Percentiles rank a stretch among this genome's conserved stretches.
Conservation (phyloP, 164 flowering plant genomes). For the Vitis rotundifolia region DNA sequence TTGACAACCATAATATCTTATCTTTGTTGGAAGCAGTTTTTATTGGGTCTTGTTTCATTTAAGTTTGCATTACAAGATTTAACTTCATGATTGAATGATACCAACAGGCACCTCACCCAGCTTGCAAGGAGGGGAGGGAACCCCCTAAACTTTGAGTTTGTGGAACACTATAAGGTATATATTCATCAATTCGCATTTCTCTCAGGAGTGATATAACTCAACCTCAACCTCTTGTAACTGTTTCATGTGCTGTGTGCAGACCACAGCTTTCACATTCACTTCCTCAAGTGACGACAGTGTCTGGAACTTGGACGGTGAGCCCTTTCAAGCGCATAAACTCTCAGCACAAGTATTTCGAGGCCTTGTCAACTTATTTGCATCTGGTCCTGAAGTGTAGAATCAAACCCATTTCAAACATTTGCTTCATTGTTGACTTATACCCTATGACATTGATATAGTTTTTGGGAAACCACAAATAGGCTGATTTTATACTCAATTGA, state of each 20-base stretch:
- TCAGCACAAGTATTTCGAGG: slow-evolving; percentile 94
- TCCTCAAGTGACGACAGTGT: slow-evolving; percentile 71
- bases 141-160: slow-evolving; percentile 81
- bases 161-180: slow-evolving; percentile 87
- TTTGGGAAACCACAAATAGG: too few relatives aligned
- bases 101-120: slow-evolving; percentile 88
- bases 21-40: too few relatives aligned
- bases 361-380: slow-evolving; percentile 76
- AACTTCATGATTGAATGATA: neutral
- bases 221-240: neutral
- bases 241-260: slow-evolving; percentile 40
- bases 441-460: too few relatives aligned
- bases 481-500: too few relatives aligned
- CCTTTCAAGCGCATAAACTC: slow-evolving; percentile 81
- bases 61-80: too few relatives aligned
- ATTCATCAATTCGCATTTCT: neutral
- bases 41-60: too few relatives aligned
- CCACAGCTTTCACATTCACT: slow-evolving; percentile 79
- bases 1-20: too few relatives aligned
- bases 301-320: slow-evolving; percentile 98
- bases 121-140: slow-evolving; percentile 76
- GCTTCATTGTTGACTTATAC: too few relatives aligned
- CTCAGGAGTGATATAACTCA: neutral
- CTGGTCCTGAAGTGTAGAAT: slow-evolving; percentile 69
- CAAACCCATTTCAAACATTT: neutral